Evolutionary conservation across 2,329 filamentous ascomycete species (phyloP).

Genomic region (Fusarium chuoi): DNA sequence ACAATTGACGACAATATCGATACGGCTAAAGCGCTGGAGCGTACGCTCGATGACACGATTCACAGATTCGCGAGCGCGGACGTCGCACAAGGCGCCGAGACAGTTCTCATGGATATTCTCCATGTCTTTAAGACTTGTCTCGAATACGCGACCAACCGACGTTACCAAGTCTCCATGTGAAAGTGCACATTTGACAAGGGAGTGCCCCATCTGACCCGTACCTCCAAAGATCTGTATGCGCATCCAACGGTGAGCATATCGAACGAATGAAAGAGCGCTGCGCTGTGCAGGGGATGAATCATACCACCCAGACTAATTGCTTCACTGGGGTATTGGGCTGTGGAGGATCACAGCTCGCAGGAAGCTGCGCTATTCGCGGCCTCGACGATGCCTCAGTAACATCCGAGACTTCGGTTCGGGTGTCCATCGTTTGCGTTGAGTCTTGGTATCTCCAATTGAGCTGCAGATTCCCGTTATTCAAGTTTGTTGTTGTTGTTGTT

Average conservation of each 20-base stretch:
- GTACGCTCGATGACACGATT: constrained; percentile 74
- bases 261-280: background rate
- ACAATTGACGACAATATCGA: constrained; percentile 93
- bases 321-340: constrained; percentile 74
- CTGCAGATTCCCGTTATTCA: background rate
- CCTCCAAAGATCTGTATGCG: constrained; percentile 86
- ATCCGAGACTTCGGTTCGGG: constrained; percentile 42
- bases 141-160: constrained; percentile 84
- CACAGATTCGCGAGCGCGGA: constrained; percentile 84
- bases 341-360: constrained; percentile 87
- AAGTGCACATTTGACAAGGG: constrained; percentile 84
- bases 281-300: background rate
- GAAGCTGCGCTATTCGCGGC: constrained; percentile 66
- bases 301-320: constrained; percentile 88
- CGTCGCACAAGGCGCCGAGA: constrained; percentile 87
- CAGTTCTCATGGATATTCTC: constrained; percentile 76
- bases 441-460: background rate
- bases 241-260: constrained; percentile 4
- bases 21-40: constrained; percentile 78
- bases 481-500: background rate
- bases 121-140: constrained; percentile 80
- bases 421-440: constrained; percentile 36
- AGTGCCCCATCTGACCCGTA: constrained; percentile 96
- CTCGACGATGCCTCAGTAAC: constrained; percentile 42
- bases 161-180: constrained; percentile 84